A percentile compares a stretch with the other conserved stretches of the same genome.
Evolutionary conservation across 2,329 filamentous ascomycete species (phyloP).

Genomic region (Alternaria gaisen): DNA sequence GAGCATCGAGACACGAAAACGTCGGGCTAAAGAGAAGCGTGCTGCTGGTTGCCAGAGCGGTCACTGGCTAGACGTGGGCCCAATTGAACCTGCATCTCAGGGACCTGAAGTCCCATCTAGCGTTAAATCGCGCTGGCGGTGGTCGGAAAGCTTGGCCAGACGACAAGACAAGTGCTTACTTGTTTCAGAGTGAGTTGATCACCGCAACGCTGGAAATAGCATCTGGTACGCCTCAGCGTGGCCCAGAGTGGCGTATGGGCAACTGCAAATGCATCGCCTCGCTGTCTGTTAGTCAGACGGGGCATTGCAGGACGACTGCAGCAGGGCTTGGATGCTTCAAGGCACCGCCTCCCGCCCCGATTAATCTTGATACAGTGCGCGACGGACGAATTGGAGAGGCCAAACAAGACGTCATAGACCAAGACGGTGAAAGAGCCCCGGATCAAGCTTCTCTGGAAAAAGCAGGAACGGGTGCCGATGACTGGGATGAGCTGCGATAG

Average conservation of each 20-base stretch:
- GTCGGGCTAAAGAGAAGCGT: constrained; percentile 4
- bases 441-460: constrained; percentile 2
- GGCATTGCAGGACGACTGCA: not conserved
- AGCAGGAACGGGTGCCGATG: constrained; percentile 2
- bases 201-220: constrained; percentile 8
- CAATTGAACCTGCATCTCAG: not conserved
- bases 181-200: constrained; percentile 7
- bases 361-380: not conserved
- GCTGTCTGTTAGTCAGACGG: not conserved
- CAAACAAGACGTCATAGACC: constrained; percentile 9
- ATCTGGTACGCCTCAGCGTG: not conserved
- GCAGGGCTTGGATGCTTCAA: constrained; percentile 1
- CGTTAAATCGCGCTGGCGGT: not conserved
- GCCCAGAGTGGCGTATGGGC: not conserved
- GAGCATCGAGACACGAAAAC: constrained; percentile 1
- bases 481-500: not conserved
- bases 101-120: not conserved
- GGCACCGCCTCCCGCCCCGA: not conserved
- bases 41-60: constrained; percentile 1
- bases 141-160: constrained; percentile 10
- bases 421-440: not conserved
- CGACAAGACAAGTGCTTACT: constrained; percentile 9
- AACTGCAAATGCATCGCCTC: not conserved
- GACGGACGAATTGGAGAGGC: not conserved
- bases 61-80: not conserved